phyloP scores from a whole-genome alignment of 805 yeast genomes.

The Wickerhamiella slavikovae region DNA sequence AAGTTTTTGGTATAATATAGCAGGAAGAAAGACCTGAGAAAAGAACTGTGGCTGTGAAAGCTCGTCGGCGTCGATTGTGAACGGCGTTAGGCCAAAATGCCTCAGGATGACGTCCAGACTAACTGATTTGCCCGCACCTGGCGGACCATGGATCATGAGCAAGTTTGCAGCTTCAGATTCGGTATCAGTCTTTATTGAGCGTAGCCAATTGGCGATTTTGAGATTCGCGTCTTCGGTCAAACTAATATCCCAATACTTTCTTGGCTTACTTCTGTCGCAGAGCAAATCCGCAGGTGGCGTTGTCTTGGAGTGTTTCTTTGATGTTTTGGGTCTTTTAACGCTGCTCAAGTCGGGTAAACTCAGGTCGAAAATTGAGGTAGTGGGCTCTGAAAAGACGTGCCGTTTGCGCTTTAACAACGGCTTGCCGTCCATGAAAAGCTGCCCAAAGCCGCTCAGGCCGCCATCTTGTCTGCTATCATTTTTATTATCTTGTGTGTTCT shows the following conservation, averaged over 20 bases:
- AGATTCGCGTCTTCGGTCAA: not conserved
- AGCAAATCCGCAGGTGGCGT: no score
- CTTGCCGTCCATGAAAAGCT: no score
- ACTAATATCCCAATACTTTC: not conserved
- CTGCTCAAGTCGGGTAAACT: no score
- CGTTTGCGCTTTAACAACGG: no score
- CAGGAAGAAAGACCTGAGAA: not conserved
- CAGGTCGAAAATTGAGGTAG: no score
- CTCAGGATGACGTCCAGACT: conserved; percentile 49
- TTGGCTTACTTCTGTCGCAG: not conserved
- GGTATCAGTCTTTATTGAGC: not conserved
- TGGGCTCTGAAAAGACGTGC: no score
- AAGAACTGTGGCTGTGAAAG: not conserved
- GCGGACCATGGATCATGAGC: conserved; percentile 92
- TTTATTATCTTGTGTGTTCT: no score
- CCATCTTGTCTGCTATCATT: no score
- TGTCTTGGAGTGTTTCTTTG: no score
- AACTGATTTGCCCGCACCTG: conserved; percentile 85
- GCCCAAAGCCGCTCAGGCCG: no score
- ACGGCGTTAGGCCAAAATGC: conserved; percentile 2
- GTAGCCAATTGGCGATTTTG: not conserved
- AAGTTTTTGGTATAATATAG: not conserved
- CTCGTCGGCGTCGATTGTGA: not conserved
- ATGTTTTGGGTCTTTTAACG: no score
- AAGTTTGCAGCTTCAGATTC: not conserved